These are phyloP conservation scores for Pestalotiopsis sp. DNA, from an alignment of 2,329 filamentous ascomycete species.

Conservation along the genomic window DNA sequence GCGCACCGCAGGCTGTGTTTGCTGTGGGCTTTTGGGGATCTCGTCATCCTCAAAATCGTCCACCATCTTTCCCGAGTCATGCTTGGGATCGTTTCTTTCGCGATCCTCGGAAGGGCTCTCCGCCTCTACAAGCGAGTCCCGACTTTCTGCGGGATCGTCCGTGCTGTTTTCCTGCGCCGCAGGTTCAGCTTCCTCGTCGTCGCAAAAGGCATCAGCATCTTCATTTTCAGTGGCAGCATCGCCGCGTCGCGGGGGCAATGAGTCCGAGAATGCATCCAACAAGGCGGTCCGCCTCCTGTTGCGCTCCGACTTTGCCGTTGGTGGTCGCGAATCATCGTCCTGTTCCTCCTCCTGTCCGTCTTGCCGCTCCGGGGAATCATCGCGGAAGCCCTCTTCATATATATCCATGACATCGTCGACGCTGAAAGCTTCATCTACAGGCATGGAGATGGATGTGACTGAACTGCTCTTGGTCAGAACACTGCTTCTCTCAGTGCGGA, in stretches of 20 bases:
- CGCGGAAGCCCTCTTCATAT: constrained; percentile 64
- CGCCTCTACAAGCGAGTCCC: constrained; percentile 38
- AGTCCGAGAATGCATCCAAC: constrained; percentile 40
- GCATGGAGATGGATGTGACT: constrained; percentile 57
- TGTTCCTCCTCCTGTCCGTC: constrained; percentile 26
- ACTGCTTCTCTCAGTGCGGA: constrained; percentile 80
- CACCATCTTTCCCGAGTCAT: constrained; percentile 53
- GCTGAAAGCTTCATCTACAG: constrained; percentile 53
- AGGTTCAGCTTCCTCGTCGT: background rate
- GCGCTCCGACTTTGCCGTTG: constrained; percentile 39
- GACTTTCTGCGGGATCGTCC: constrained; percentile 15
- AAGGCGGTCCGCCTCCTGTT: constrained; percentile 37
- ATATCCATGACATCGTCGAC: constrained; percentile 71
- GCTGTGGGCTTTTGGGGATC: constrained; percentile 35
- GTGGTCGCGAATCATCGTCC: constrained; percentile 36
- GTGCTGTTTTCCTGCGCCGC: background rate
- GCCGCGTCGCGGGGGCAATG: constrained; percentile 28
- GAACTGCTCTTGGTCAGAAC: constrained; percentile 79
- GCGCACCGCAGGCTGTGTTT: constrained; percentile 27
- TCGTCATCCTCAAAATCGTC: constrained; percentile 55
- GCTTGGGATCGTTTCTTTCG: constrained; percentile 34
- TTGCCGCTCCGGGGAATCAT: constrained; percentile 40
- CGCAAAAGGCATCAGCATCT: background rate
- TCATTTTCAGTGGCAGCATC: background rate
- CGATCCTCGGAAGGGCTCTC: constrained; percentile 34